Evolutionary conservation across 164 flowering plant species (phyloP).

Genomic region (Saururus chinensis): DNA sequence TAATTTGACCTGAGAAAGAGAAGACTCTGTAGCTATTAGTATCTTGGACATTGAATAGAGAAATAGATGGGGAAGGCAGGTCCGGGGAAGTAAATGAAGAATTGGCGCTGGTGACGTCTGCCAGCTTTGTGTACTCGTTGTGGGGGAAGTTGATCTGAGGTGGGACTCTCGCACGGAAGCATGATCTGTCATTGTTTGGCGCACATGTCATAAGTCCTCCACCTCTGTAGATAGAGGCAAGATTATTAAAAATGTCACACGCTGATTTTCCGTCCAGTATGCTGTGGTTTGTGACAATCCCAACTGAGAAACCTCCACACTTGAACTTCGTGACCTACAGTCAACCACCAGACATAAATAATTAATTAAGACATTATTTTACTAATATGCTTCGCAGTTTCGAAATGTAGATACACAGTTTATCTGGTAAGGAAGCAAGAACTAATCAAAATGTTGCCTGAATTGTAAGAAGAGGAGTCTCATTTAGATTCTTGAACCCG

Average conservation of each 20-base stretch:
- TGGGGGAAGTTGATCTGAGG: conserved; percentile 28
- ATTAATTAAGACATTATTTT: neutral
- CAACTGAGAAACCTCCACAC: conserved; percentile 41
- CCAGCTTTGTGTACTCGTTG: conserved; percentile 16
- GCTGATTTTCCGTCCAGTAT: conserved; percentile 42
- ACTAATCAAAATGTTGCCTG: conserved; percentile 20
- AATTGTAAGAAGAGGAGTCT: conserved; percentile 28
- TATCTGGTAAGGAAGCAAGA: neutral
- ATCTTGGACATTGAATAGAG: conserved; percentile 8
- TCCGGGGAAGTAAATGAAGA: conserved; percentile 21
- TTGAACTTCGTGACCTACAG: conserved; percentile 39
- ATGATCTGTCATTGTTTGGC: conserved; percentile 23
- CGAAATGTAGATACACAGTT: neutral
- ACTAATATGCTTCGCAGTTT: too few species aligned
- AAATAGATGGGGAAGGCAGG: conserved; percentile 11
- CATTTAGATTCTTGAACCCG: conserved; percentile 13
- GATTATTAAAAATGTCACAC: conserved; percentile 29
- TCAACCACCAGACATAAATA: neutral
- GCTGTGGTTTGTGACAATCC: conserved; percentile 32
- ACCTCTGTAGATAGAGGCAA: conserved; percentile 35
- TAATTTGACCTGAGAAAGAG: conserved; percentile 20
- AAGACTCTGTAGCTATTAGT: conserved; percentile 22
- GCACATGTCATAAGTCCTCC: conserved; percentile 17
- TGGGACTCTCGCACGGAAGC: conserved; percentile 34
- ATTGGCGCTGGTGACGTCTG: conserved; percentile 9